These are phyloP conservation scores for Pisolithus microcarpus DNA, from an alignment of 768 basidiomycete species.

Conservation along the genomic window DNA sequence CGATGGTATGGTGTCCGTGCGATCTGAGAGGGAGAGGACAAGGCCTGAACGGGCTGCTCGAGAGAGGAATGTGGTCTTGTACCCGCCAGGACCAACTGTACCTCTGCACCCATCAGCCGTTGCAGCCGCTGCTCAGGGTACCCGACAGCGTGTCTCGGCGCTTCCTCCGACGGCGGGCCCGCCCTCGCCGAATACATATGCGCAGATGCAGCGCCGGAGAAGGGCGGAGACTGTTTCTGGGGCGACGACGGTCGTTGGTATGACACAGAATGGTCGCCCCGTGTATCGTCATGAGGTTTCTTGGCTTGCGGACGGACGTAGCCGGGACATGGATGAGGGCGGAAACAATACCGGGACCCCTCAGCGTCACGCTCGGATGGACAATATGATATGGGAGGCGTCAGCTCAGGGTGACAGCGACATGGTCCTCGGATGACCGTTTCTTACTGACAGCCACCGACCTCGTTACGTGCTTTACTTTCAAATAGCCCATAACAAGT, in stretches of 20 bases:
- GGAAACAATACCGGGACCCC: slow-evolving; percentile 13
- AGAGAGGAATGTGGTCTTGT: slow-evolving; percentile 5
- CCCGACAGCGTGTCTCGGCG: slow-evolving; percentile 23
- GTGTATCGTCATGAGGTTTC: slow-evolving; percentile 24
- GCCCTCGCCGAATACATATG: slow-evolving; percentile 12
- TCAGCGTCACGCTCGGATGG: slow-evolving; percentile 14
- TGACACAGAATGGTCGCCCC: slow-evolving; percentile 22
- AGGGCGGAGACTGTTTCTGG: slow-evolving; percentile 30
- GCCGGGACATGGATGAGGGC: slow-evolving; percentile 15
- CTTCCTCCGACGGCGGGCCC: slow-evolving; percentile 22
- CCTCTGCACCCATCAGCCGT: slow-evolving; percentile 13
- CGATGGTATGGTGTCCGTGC: slow-evolving; percentile 11
- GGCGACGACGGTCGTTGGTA: slow-evolving; percentile 18
- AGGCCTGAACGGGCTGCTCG: slow-evolving; percentile 18
- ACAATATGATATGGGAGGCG: slow-evolving; percentile 24
- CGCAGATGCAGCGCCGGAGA: slow-evolving; percentile 22
- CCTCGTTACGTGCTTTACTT: neutral
- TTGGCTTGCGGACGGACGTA: slow-evolving; percentile 19
- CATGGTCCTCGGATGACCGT: slow-evolving; percentile 22
- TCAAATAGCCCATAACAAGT: too few relatives aligned
- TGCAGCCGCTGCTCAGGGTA: slow-evolving; percentile 10
- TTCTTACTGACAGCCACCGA: neutral
- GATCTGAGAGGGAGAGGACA: slow-evolving; percentile 31
- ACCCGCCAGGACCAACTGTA: slow-evolving; percentile 1
- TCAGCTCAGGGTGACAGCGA: slow-evolving; percentile 23